Percentiles rank a stretch among this genome's conserved stretches.
Conservation (phyloP, 345 rosid species). For the Noccaea bulbosa region DNA sequence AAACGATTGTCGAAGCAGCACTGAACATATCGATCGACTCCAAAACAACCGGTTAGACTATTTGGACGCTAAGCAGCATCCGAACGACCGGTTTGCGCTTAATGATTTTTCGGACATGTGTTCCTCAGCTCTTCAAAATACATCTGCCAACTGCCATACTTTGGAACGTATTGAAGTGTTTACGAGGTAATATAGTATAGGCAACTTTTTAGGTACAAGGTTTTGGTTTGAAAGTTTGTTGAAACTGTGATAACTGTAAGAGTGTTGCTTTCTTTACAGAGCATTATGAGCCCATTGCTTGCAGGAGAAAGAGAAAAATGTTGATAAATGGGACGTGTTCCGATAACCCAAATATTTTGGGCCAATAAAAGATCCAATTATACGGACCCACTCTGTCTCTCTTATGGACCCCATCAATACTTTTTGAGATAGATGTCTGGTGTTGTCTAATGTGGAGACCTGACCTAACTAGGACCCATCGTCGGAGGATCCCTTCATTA, state of each 20-base stretch:
- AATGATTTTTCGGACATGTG: not conserved
- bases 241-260: not conserved
- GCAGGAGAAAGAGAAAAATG: conserved; percentile 22
- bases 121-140: not conserved
- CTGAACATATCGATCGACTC: not conserved
- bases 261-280: conserved; percentile 19
- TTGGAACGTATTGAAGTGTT: conserved; percentile 7
- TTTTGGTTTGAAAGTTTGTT: not conserved
- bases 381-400: conserved; percentile 31
- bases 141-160: not conserved
- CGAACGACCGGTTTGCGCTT: not conserved
- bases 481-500: conserved; percentile 20
- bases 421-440: conserved; percentile 32
- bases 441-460: conserved; percentile 44
- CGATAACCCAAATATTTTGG: conserved; percentile 31
- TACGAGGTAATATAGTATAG: not conserved
- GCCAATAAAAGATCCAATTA: conserved; percentile 38
- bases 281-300: conserved; percentile 27
- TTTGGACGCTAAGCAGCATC: not conserved
- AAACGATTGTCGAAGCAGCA: too few relatives aligned
- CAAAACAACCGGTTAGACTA: too few relatives aligned
- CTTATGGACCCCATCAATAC: conserved; percentile 32
- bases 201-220: not conserved
- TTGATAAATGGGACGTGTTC: conserved; percentile 28
- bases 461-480: conserved; percentile 42